These are phyloP conservation scores for Podaxis rugospora DNA, from an alignment of 768 basidiomycete species.

Conservation along the genomic window DNA sequence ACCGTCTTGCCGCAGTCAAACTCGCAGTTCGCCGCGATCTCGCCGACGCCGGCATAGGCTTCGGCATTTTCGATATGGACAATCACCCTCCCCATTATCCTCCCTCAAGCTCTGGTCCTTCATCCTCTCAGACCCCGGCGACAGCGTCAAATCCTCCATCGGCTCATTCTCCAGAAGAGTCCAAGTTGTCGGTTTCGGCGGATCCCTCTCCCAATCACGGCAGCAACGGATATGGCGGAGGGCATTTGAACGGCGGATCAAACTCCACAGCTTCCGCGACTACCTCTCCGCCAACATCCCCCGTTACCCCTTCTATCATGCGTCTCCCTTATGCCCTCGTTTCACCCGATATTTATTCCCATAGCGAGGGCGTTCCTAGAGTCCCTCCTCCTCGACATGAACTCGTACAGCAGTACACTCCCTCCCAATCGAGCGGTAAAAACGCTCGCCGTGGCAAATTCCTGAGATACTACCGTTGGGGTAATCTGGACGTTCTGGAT, in stretches of 20 bases:
- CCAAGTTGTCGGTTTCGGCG: constrained; percentile 19
- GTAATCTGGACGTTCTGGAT: constrained; percentile 76
- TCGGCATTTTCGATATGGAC: constrained; percentile 85
- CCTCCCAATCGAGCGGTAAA: constrained; percentile 40
- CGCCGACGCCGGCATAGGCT: constrained; percentile 81
- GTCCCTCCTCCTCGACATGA: constrained; percentile 60
- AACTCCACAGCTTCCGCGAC: constrained; percentile 25
- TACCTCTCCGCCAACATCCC: constrained; percentile 65
- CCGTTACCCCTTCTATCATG: constrained; percentile 52
- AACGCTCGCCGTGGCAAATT: constrained; percentile 62
- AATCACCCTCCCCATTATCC: constrained; percentile 38
- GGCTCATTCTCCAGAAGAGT: constrained; percentile 3
- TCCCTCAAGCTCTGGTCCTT: constrained; percentile 37
- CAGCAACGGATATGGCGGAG: constrained; percentile 13
- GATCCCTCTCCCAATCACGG: constrained; percentile 52
- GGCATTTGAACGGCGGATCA: constrained; percentile 47
- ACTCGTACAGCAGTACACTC: constrained; percentile 69
- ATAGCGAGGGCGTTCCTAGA: constrained; percentile 73
- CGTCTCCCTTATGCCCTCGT: constrained; percentile 82
- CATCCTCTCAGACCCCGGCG: constrained; percentile 25
- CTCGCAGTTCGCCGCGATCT: constrained; percentile 76
- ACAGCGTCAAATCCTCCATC: background rate
- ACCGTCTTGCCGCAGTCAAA: constrained; percentile 76
- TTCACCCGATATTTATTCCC: constrained; percentile 79
- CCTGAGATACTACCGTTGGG: constrained; percentile 78